These are phyloP conservation scores for Rhodosporidiobolus odoratus DNA, from an alignment of 768 basidiomycete genomes.

Conservation along the genomic window DNA sequence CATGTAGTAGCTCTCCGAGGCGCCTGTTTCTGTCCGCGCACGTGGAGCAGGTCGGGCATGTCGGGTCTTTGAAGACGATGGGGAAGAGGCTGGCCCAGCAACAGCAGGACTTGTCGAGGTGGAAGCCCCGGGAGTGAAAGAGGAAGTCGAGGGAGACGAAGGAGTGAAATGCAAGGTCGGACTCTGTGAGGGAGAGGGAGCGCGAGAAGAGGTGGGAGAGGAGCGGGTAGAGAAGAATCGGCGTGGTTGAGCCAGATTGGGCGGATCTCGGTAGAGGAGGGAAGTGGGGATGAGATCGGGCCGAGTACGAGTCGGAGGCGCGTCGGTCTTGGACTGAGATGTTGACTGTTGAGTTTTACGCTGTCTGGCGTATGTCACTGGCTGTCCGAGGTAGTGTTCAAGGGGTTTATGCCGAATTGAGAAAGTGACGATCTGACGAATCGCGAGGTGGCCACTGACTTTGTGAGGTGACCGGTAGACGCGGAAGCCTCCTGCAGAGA, in stretches of 20 bases:
- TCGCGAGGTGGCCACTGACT: too few species aligned
- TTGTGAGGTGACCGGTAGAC: too few species aligned
- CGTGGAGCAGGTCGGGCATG: background rate
- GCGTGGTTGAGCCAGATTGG: background rate
- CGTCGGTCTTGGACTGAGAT: too few species aligned
- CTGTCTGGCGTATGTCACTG: too few species aligned
- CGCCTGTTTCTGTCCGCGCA: background rate
- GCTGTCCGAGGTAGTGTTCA: too few species aligned
- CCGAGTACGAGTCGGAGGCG: background rate
- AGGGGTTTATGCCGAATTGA: too few species aligned
- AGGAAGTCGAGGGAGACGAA: background rate
- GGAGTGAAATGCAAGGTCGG: background rate
- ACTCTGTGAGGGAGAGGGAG: background rate
- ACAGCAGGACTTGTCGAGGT: background rate
- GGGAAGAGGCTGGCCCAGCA: too few species aligned
- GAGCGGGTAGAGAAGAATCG: background rate
- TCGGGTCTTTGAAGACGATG: background rate
- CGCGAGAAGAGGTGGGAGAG: slow-evolving; percentile 3
- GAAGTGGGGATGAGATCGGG: background rate
- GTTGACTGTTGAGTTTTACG: too few species aligned
- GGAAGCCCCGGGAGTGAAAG: too few species aligned
- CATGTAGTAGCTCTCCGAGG: slow-evolving; percentile 28
- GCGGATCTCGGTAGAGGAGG: background rate
- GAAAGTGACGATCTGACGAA: too few species aligned
- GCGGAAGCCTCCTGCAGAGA: too few species aligned